A percentile compares a stretch with the other conserved stretches of the same genome.
phyloP scores from a whole-genome alignment of 2,329 filamentous ascomycete genomes.

The Aspergillus sp. region DNA sequence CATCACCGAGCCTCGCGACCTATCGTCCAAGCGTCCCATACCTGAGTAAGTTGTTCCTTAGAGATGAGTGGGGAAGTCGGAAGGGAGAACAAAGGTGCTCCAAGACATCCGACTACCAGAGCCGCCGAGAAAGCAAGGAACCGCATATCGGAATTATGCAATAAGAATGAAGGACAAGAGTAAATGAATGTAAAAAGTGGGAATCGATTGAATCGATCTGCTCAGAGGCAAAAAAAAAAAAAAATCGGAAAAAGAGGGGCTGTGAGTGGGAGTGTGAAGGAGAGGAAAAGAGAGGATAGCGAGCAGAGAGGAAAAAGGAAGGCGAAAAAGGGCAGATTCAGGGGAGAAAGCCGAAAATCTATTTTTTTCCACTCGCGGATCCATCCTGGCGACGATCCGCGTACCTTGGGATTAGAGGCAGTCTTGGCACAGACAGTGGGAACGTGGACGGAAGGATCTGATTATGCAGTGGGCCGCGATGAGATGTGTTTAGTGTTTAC shows the following conservation, averaged over 20 bases:
- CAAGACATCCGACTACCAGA: conserved; percentile 8
- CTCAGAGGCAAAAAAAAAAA: neutral
- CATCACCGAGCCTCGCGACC: neutral
- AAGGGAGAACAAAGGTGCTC: conserved; percentile 2
- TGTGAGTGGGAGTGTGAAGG: neutral
- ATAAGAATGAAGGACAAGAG: neutral
- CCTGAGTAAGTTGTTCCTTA: conserved; percentile 3
- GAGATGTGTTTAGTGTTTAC: too few species aligned
- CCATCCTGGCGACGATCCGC: neutral
- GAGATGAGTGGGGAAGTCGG: conserved; percentile 2
- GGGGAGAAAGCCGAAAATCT: neutral
- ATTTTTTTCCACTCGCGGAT: neutral
- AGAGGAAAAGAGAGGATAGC: neutral
- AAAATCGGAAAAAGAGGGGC: neutral
- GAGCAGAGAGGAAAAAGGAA: neutral
- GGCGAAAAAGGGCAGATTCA: neutral
- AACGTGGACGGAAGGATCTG: neutral
- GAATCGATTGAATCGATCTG: neutral
- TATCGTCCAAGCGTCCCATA: neutral
- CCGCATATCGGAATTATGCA: conserved; percentile 6
- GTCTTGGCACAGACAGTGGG: too few species aligned
- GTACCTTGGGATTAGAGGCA: too few species aligned
- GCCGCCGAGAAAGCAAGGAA: conserved; percentile 4
- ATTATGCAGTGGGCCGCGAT: neutral
- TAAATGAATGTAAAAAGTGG: neutral